A percentile compares a stretch with the other conserved stretches of the same genome.
phyloP scores from a whole-genome alignment of 345 rosid species.

The Melastoma malabathricum region DNA sequence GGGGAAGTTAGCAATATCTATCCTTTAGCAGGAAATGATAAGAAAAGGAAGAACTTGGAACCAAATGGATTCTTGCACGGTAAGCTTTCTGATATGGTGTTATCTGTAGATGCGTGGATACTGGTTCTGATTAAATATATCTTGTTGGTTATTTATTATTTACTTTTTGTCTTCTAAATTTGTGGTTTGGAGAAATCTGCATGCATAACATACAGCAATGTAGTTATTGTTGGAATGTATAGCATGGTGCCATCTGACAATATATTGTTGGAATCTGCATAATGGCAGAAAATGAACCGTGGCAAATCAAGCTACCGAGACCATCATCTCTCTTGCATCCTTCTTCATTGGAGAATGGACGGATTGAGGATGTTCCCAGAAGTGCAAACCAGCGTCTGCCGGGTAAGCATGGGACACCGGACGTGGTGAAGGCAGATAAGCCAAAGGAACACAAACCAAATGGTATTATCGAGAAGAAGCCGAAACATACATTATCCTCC shows the following conservation, averaged over 20 bases:
- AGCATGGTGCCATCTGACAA: conserved; percentile 1
- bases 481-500: conserved; percentile 16
- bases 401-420: conserved; percentile 14
- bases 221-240: neutral
- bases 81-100: conserved; percentile 20
- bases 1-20: conserved; percentile 16
- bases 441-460: conserved; percentile 28
- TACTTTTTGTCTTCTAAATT: too few species aligned
- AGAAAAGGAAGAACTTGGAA: conserved; percentile 48
- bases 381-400: conserved; percentile 13
- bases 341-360: conserved; percentile 22
- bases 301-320: conserved; percentile 7
- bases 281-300: conserved; percentile 4
- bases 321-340: conserved; percentile 4
- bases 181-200: neutral
- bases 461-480: conserved; percentile 24
- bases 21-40: conserved; percentile 21
- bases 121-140: neutral
- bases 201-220: too few species aligned
- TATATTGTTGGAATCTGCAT: conserved; percentile 4
- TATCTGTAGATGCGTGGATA: neutral
- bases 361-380: conserved; percentile 19
- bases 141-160: neutral
- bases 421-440: conserved; percentile 15
- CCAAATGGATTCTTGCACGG: conserved; percentile 54